Evolutionary conservation across 176 grass and related monocot species (phyloP).

Genomic region (Carex myosuroides): DNA sequence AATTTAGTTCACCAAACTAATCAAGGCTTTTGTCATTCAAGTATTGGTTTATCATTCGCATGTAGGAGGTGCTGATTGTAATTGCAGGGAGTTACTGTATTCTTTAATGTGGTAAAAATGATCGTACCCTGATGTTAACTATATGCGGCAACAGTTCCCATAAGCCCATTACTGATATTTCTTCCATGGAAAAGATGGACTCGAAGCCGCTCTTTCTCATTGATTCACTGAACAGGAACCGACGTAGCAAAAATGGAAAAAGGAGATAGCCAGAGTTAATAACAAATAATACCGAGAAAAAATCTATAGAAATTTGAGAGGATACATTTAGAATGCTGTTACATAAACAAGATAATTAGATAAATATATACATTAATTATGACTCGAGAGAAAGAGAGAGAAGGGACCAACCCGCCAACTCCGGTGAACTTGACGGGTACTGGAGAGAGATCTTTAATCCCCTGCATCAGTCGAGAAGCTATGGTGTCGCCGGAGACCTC

Average conservation of each 20-base stretch:
- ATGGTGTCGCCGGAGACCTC: constrained; percentile 94
- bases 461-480: constrained; percentile 74
- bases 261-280: background rate
- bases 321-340: background rate
- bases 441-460: constrained; percentile 60
- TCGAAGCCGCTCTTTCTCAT: constrained; percentile 73
- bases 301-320: background rate
- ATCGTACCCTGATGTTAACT: constrained; percentile 55
- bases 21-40: background rate
- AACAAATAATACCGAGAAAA: background rate
- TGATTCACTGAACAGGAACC: constrained; percentile 38
- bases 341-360: background rate
- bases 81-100: background rate
- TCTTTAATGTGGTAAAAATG: background rate
- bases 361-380: background rate
- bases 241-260: background rate
- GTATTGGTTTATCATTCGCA: background rate
- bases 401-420: constrained; percentile 51
- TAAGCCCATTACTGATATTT: constrained; percentile 89
- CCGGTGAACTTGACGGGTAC: constrained; percentile 65
- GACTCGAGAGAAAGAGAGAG: constrained; percentile 7
- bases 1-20: background rate
- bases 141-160: constrained; percentile 89
- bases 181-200: constrained; percentile 88
- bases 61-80: background rate